These are phyloP conservation scores for Jasminum sambac DNA, from an alignment of 257 asterid species.

Conservation along the genomic window DNA sequence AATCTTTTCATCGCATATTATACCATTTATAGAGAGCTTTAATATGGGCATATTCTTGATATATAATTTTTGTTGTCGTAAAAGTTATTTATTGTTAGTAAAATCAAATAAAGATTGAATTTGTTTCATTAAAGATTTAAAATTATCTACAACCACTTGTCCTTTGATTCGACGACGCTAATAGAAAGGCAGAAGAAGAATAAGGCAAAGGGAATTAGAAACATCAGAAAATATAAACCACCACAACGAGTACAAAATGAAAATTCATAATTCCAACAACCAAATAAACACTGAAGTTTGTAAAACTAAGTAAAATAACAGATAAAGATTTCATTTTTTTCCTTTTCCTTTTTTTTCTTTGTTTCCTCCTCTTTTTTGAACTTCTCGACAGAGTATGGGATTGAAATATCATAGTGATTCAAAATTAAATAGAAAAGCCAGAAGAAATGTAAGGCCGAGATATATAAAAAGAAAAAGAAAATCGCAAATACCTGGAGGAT, in stretches of 20 bases:
- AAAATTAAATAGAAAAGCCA: neutral
- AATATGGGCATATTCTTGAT: no score
- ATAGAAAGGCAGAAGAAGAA: neutral
- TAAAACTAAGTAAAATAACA: no score
- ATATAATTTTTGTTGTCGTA: no score
- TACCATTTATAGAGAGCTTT: no score
- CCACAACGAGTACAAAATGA: neutral
- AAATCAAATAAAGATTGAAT: neutral
- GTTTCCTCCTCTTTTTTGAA: no score
- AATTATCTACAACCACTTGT: neutral
- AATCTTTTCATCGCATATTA: no score
- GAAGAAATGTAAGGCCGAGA: neutral
- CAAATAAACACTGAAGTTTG: no score
- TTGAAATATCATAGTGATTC: neutral
- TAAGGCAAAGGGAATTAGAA: slow-evolving; percentile 15
- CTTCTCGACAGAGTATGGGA: neutral
- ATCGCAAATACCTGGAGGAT: slow-evolving; percentile 31
- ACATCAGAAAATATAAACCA: neutral
- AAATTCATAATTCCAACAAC: neutral
- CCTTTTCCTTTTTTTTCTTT: no score
- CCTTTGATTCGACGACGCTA: neutral
- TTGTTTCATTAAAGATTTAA: neutral
- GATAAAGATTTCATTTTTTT: neutral
- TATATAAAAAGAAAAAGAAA: slow-evolving; percentile 7
- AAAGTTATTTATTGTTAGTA: no score